Evolutionary conservation across 108 stramenopile species (phyloP).

Genomic region (Mayamaea pseudoterrestris): DNA sequence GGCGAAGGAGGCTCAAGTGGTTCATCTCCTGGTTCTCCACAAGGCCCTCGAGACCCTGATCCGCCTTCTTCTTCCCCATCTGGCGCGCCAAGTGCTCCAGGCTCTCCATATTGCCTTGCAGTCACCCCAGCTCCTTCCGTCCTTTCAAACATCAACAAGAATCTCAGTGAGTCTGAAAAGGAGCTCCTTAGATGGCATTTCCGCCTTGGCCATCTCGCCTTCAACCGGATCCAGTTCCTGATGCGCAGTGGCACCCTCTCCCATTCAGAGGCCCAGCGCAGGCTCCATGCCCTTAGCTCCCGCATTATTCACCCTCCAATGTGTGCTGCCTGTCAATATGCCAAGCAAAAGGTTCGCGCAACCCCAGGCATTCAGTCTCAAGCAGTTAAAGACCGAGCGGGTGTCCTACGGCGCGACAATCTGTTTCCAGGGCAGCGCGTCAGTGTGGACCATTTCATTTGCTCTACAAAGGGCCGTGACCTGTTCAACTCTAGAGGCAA

Average conservation of each 20-base stretch:
- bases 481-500: conserved; percentile 14
- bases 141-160: too few species aligned
- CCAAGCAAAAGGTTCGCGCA: background rate
- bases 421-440: conserved; percentile 21
- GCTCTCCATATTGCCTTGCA: too few species aligned
- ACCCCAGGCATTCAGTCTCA: background rate
- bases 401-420: conserved; percentile 2
- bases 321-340: conserved; percentile 11
- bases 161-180: conserved; percentile 13
- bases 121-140: too few species aligned
- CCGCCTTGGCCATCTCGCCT: conserved; percentile 8
- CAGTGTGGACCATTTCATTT: conserved; percentile 26
- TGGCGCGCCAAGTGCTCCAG: too few species aligned
- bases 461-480: conserved; percentile 12
- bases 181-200: conserved; percentile 16
- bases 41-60: too few species aligned
- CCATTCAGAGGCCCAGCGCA: background rate
- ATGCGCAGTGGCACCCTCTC: conserved; percentile 3
- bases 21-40: too few species aligned
- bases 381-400: conserved; percentile 5
- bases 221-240: conserved; percentile 6
- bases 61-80: too few species aligned
- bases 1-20: too few species aligned
- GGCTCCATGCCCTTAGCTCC: background rate
- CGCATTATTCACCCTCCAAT: background rate